A percentile compares a stretch with the other conserved stretches of the same genome.
These are phyloP conservation scores for Alnus glutinosa DNA, from an alignment of 306 rosid genomes.

Conservation along the genomic window DNA sequence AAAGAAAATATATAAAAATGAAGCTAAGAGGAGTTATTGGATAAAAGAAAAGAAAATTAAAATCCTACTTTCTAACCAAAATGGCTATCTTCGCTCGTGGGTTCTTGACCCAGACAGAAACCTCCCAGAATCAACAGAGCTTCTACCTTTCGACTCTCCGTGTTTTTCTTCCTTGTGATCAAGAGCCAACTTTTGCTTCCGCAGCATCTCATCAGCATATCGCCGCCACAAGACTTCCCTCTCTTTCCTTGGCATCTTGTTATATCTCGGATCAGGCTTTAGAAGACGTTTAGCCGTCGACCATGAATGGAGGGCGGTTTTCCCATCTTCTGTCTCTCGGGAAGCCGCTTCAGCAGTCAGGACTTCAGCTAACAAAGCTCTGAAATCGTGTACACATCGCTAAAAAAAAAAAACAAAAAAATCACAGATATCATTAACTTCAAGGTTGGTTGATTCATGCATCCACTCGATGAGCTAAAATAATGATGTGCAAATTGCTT, in stretches of 20 bases:
- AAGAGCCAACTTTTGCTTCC: slow-evolving; percentile 60
- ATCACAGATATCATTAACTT: neutral
- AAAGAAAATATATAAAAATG: neutral
- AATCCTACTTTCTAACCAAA: neutral
- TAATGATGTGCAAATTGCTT: neutral
- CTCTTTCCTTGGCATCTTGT: slow-evolving; percentile 74
- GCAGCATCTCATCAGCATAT: slow-evolving; percentile 62
- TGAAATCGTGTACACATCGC: slow-evolving; percentile 83
- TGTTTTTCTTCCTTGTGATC: slow-evolving; percentile 65
- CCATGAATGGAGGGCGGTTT: slow-evolving; percentile 84
- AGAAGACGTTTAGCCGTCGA: slow-evolving; percentile 74
- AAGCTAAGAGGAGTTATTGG: neutral
- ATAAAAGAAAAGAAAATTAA: neutral
- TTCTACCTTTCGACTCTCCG: slow-evolving; percentile 50
- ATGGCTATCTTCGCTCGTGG: slow-evolving; percentile 47
- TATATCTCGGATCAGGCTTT: slow-evolving; percentile 75
- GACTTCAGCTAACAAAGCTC: slow-evolving; percentile 66
- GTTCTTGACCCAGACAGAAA: slow-evolving; percentile 45
- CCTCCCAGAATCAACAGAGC: slow-evolving; percentile 49
- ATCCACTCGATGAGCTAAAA: neutral
- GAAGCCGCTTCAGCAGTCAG: slow-evolving; percentile 65
- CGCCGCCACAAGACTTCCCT: slow-evolving; percentile 85
- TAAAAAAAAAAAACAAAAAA: slow-evolving; percentile 41
- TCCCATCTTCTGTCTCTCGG: slow-evolving; percentile 70
- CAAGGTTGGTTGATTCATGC: neutral